A percentile compares a stretch with the other conserved stretches of the same genome.
These are phyloP conservation scores for Trichoderma sp. DNA, from an alignment of 2,329 filamentous ascomycete species.

Conservation along the genomic window DNA sequence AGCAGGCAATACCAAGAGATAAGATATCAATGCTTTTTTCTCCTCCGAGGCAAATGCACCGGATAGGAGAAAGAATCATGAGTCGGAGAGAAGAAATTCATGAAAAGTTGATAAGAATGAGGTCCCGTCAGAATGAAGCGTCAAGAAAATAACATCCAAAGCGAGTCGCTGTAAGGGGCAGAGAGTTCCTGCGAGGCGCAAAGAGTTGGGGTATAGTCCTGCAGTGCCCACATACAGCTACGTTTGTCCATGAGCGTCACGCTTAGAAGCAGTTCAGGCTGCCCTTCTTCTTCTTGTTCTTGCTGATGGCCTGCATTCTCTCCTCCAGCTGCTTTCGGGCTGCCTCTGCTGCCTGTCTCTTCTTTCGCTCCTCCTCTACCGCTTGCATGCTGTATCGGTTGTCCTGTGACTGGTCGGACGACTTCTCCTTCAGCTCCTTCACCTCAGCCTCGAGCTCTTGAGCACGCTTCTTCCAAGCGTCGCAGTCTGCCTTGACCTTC, in stretches of 20 bases:
- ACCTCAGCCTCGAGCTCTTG: slow-evolving; percentile 71
- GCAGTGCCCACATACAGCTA: background rate
- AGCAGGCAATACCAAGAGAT: background rate
- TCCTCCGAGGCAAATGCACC: background rate
- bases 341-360: slow-evolving; percentile 84
- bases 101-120: background rate
- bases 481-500: slow-evolving; percentile 87
- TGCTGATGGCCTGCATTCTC: slow-evolving; percentile 87
- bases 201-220: slow-evolving; percentile 23
- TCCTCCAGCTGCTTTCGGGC: slow-evolving; percentile 89
- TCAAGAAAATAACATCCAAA: background rate
- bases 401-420: slow-evolving; percentile 52
- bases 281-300: slow-evolving; percentile 92
- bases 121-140: background rate
- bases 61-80: slow-evolving; percentile 1
- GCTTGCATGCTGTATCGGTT: slow-evolving; percentile 75
- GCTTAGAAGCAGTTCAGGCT: slow-evolving; percentile 93
- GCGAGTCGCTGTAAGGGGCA: background rate
- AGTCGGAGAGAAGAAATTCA: slow-evolving; percentile 20
- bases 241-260: background rate
- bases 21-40: background rate
- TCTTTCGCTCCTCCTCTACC: slow-evolving; percentile 94
- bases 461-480: slow-evolving; percentile 87
- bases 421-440: slow-evolving; percentile 60
- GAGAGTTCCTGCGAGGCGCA: slow-evolving; percentile 17